Evolutionary conservation across 139 green algal genomes (phyloP).

Genomic region (Chloropicon primus): DNA sequence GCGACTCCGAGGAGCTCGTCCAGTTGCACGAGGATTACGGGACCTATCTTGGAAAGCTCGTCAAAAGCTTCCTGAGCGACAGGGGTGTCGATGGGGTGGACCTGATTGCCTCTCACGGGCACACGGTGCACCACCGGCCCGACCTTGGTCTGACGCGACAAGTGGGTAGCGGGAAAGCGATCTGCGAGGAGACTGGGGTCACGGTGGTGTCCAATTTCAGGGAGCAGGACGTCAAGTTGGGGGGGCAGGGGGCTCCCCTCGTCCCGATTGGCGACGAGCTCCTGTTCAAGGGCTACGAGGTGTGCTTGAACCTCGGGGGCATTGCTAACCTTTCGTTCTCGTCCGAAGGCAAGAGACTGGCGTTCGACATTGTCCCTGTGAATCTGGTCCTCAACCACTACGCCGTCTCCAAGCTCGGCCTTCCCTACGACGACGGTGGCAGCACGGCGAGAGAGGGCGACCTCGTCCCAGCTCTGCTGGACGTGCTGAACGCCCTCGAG

Average conservation of each 20-base stretch:
- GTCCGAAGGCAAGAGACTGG: not conserved
- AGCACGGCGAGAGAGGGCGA: not conserved
- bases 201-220: slow-evolving; percentile 5
- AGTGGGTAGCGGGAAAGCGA: not conserved
- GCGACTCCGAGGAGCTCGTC: not conserved
- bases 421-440: not conserved
- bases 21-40: not conserved
- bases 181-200: not conserved
- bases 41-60: not conserved
- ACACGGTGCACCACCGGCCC: slow-evolving; percentile 3
- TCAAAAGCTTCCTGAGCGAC: not conserved
- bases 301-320: slow-evolving; percentile 6
- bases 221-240: not conserved
- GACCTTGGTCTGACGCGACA: not conserved
- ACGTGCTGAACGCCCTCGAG: not conserved
- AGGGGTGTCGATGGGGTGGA: not conserved
- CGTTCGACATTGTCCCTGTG: not conserved
- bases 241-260: slow-evolving; percentile 8
- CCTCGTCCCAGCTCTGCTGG: not conserved
- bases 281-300: not conserved
- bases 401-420: not conserved
- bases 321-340: slow-evolving; percentile 3
- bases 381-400: not conserved
- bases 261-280: slow-evolving; percentile 8
- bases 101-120: slow-evolving; percentile 1